Conservation (phyloP, 108 stramenopile genomes). For the Cyclotella cryptica region DNA sequence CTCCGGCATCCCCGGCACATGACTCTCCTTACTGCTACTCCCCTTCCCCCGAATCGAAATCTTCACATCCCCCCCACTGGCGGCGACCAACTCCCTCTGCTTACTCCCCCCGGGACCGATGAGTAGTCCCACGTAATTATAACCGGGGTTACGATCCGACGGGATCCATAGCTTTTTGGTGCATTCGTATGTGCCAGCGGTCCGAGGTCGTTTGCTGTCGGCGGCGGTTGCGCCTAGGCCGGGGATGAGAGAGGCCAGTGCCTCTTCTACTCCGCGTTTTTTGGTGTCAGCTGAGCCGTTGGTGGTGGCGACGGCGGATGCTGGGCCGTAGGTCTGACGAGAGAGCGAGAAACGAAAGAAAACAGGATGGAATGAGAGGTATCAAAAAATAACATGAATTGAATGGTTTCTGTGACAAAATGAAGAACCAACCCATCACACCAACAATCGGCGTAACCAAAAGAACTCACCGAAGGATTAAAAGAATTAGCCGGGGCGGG, state of each 20-base stretch:
- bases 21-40: slow-evolving; percentile 27
- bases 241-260: slow-evolving; percentile 54
- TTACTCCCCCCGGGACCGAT: slow-evolving; percentile 62
- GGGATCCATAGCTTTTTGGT: slow-evolving; percentile 55
- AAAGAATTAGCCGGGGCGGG: background rate
- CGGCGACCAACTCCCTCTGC: slow-evolving; percentile 55
- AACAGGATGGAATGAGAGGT: background rate
- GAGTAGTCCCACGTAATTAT: slow-evolving; percentile 60
- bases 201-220: slow-evolving; percentile 18
- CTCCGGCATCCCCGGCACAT: slow-evolving; percentile 38
- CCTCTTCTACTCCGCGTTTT: slow-evolving; percentile 46
- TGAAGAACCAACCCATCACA: no score
- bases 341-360: background rate
- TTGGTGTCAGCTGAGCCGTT: background rate
- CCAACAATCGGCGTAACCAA: background rate
- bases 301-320: background rate
- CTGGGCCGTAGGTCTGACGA: slow-evolving; percentile 5
- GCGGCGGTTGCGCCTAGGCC: slow-evolving; percentile 30
- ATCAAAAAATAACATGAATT: no score
- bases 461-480: background rate
- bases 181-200: slow-evolving; percentile 12
- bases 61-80: slow-evolving; percentile 51
- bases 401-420: no score
- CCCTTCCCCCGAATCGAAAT: slow-evolving; percentile 57
- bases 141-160: slow-evolving; percentile 50